Conservation (phyloP, 768 basidiomycete species). For the Gloeophyllum trabeum region DNA sequence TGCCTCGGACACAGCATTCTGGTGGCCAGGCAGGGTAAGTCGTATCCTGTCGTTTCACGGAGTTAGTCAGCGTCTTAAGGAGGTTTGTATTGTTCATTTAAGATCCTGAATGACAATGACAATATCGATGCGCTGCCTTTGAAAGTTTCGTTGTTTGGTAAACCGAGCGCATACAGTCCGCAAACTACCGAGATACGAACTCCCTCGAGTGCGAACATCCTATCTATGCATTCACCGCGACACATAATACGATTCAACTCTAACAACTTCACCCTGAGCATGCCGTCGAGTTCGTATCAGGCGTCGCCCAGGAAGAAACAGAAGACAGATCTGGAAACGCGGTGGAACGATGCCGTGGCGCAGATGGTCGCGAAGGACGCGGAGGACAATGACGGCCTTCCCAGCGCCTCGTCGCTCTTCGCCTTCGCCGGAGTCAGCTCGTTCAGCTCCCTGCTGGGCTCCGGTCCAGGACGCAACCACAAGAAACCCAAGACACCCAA, state of each 20-base stretch:
- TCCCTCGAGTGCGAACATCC: slow-evolving; percentile 29
- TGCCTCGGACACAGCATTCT: no score
- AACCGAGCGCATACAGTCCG: slow-evolving; percentile 14
- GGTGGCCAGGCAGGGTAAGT: slow-evolving; percentile 68
- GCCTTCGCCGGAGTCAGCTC: slow-evolving; percentile 8
- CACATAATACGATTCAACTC: slow-evolving; percentile 32
- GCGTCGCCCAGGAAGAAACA: slow-evolving; percentile 35
- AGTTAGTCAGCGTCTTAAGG: slow-evolving; percentile 1
- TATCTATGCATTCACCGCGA: slow-evolving; percentile 21
- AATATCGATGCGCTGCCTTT: slow-evolving; percentile 11
- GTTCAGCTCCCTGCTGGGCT: neutral
- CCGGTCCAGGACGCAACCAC: neutral
- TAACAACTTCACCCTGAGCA: slow-evolving; percentile 17
- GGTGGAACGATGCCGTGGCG: slow-evolving; percentile 38
- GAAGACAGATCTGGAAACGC: slow-evolving; percentile 24
- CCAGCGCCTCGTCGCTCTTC: slow-evolving; percentile 24
- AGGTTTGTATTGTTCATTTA: slow-evolving; percentile 15
- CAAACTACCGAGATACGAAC: slow-evolving; percentile 15
- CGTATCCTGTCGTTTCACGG: slow-evolving; percentile 4
- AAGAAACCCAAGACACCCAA: no score
- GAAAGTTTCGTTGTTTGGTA: slow-evolving; percentile 15
- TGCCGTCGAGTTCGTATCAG: slow-evolving; percentile 8
- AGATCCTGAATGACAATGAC: slow-evolving; percentile 3
- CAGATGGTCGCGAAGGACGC: slow-evolving; percentile 30
- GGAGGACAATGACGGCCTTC: slow-evolving; percentile 37